Evolutionary conservation across 177 flowering plant species (phyloP).

Genomic region (Telopea speciosissima): DNA sequence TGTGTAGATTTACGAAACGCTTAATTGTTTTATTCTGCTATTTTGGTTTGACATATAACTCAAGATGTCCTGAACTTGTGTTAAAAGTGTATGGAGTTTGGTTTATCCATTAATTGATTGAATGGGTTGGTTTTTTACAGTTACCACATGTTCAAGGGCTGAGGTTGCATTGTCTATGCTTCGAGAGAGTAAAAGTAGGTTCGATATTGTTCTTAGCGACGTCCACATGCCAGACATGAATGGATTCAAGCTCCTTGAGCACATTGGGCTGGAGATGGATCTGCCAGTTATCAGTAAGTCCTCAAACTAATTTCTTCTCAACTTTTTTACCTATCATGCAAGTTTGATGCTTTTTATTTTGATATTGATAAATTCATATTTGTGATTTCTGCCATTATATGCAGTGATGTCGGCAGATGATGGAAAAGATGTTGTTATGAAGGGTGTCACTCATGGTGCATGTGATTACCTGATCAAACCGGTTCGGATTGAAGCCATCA

Average conservation of each 20-base stretch:
- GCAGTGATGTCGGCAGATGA: conserved; percentile 76
- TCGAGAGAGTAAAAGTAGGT: conserved; percentile 51
- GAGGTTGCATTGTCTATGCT: conserved; percentile 53
- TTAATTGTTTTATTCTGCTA: too few species aligned
- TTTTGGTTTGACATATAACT: too few species aligned
- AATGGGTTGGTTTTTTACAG: conserved; percentile 30
- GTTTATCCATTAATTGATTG: conserved; percentile 2
- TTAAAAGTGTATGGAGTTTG: too few species aligned
- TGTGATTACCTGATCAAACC: conserved; percentile 65
- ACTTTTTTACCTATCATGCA: background rate
- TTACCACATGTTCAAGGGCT: conserved; percentile 72
- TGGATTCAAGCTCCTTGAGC: conserved; percentile 86
- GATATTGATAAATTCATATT: background rate
- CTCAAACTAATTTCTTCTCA: background rate
- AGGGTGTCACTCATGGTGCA: conserved; percentile 66
- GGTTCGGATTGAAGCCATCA: conserved; percentile 54
- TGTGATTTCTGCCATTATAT: conserved; percentile 3
- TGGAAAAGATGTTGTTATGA: conserved; percentile 46
- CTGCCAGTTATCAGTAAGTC: conserved; percentile 67
- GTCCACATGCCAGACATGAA: conserved; percentile 99
- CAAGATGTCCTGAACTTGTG: too few species aligned
- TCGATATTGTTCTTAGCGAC: conserved; percentile 80
- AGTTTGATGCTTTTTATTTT: background rate
- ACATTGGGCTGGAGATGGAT: conserved; percentile 69
- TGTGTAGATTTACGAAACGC: too few species aligned